A percentile compares a stretch with the other conserved stretches of the same genome.
These are phyloP conservation scores for Dothideomycetes sp. DNA, from an alignment of 2,329 filamentous ascomycete species.

Conservation along the genomic window DNA sequence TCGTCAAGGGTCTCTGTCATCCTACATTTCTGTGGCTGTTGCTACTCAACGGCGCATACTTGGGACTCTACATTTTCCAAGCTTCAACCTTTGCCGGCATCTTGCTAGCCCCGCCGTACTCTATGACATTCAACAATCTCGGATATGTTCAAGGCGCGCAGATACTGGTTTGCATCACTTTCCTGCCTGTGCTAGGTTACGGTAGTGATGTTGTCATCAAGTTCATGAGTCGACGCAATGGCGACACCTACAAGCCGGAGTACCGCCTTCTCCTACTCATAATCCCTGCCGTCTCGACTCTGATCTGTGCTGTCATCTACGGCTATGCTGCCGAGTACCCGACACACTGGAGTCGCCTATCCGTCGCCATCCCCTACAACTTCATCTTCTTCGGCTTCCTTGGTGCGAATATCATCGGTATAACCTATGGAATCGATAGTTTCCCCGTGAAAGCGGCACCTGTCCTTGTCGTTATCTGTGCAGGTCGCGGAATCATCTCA, in stretches of 20 bases:
- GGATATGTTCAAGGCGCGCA: conserved; percentile 34
- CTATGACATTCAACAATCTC: conserved; percentile 27
- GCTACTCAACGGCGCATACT: conserved; percentile 27
- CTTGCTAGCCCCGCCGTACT: conserved; percentile 27
- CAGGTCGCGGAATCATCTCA: conserved; percentile 37
- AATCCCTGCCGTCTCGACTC: conserved; percentile 31
- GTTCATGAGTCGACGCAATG: conserved; percentile 28
- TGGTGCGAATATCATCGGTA: conserved; percentile 36
- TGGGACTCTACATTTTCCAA: conserved; percentile 33
- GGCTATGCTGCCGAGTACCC: conserved; percentile 30
- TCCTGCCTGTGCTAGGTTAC: conserved; percentile 31
- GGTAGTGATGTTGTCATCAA: conserved; percentile 32
- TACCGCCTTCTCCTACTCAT: conserved; percentile 28
- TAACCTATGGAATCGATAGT: conserved; percentile 37
- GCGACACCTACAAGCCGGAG: conserved; percentile 34
- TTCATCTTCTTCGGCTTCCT: conserved; percentile 31
- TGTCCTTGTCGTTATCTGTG: conserved; percentile 37
- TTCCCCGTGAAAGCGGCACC: conserved; percentile 36
- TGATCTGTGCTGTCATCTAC: conserved; percentile 31
- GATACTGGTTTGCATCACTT: conserved; percentile 30
- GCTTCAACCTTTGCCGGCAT: conserved; percentile 31
- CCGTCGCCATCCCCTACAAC: conserved; percentile 24
- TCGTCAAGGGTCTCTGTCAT: conserved; percentile 28
- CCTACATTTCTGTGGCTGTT: conserved; percentile 33
- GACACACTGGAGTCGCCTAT: conserved; percentile 28